Percentiles rank a stretch among this genome's conserved stretches.
These are phyloP conservation scores for Talaromyces nanjingensis DNA, from an alignment of 495 filamentous ascomycete species.

Conservation along the genomic window DNA sequence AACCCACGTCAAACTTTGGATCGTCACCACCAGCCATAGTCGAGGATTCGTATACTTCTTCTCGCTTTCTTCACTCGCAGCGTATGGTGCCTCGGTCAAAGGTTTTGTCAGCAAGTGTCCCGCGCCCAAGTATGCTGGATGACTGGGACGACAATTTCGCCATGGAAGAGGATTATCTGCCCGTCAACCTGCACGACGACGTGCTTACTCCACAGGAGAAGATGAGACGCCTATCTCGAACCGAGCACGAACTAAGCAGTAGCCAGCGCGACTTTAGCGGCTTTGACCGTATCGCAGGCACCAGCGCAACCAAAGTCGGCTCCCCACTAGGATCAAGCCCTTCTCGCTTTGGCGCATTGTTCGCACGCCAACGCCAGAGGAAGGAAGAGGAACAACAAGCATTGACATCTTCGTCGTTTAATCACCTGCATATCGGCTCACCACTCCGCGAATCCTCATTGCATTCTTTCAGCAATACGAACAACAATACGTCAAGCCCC, in stretches of 20 bases:
- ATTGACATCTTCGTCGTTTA: conserved; percentile 1
- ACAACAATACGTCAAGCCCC: conserved; percentile 45
- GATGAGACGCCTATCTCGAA: conserved; percentile 72
- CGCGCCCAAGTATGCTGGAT: conserved; percentile 54
- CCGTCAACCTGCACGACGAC: conserved; percentile 82
- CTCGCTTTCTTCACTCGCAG: conserved; percentile 79
- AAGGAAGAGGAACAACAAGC: conserved; percentile 60
- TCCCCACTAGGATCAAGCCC: conserved; percentile 76
- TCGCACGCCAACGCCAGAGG: conserved; percentile 63
- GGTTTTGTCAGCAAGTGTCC: conserved; percentile 74
- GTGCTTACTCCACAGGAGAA: conserved; percentile 88
- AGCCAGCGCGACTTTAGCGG: conserved; percentile 55
- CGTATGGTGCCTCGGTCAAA: conserved; percentile 55
- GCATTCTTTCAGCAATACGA: conserved; percentile 15
- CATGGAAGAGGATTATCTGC: conserved; percentile 91
- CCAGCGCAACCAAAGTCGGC: conserved; percentile 65
- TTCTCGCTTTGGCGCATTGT: conserved; percentile 79
- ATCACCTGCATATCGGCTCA: conserved; percentile 67
- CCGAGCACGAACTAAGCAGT: conserved; percentile 54
- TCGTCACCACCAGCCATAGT: conserved; percentile 56
- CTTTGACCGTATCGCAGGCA: conserved; percentile 48
- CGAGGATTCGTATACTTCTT: conserved; percentile 50
- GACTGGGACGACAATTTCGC: conserved; percentile 81
- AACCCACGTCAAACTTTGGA: conserved; percentile 46
- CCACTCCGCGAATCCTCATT: conserved; percentile 82